Conservation (phyloP, 257 asterid genomes). For the Penstemon newberryi region DNA sequence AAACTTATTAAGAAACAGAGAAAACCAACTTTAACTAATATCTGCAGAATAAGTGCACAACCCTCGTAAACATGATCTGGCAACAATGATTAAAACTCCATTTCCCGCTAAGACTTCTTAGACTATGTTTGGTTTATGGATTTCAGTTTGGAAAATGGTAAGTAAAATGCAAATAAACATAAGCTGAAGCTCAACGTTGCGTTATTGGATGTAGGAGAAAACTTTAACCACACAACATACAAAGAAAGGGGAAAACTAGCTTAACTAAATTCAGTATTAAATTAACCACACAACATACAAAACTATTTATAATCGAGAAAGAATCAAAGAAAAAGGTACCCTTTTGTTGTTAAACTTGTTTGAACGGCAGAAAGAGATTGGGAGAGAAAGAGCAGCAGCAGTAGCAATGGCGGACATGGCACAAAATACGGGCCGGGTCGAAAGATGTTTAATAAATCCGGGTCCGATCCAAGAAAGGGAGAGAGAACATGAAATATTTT, state of each 20-base stretch:
- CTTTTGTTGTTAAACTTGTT: conserved; percentile 49
- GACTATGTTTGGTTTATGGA: too few relatives aligned
- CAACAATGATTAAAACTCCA: too few relatives aligned
- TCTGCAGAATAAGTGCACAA: too few relatives aligned
- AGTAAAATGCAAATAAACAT: too few relatives aligned
- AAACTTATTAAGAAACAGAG: too few relatives aligned
- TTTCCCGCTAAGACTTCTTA: too few relatives aligned
- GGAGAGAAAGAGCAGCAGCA: conserved; percentile 78
- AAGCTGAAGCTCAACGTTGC: too few relatives aligned
- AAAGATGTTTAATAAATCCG: conserved; percentile 7
- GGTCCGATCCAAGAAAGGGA: conserved; percentile 26
- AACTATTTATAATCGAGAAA: not conserved
- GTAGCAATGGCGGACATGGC: conserved; percentile 90
- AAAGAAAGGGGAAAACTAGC: conserved; percentile 3
- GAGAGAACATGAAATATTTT: conserved; percentile 8
- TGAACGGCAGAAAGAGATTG: conserved; percentile 57
- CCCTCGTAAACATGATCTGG: too few relatives aligned
- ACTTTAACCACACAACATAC: not conserved
- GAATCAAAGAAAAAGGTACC: conserved; percentile 37
- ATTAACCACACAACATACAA: not conserved
- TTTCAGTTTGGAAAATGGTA: too few relatives aligned
- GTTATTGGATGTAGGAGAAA: too few relatives aligned
- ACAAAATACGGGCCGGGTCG: conserved; percentile 29
- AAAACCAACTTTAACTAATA: too few relatives aligned
- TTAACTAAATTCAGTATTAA: not conserved